Percentiles rank a stretch among this genome's conserved stretches.
Conservation (phyloP, 1,139 yeast genomes). For the Groenewaldozyma auringiensis region DNA sequence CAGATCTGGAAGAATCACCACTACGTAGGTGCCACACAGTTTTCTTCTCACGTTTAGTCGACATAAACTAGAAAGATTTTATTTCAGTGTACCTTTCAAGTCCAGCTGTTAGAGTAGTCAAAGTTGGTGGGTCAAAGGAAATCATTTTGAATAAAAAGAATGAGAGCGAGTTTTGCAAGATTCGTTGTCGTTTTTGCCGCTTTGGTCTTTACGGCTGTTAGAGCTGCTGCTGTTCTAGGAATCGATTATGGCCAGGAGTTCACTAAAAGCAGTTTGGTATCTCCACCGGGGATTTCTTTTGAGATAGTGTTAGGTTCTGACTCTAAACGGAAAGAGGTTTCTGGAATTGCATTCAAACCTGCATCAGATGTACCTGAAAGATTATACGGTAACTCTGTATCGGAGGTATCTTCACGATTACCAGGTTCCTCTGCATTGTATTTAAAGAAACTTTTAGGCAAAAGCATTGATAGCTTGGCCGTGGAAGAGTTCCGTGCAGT, state of each 20-base stretch:
- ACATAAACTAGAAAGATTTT: no score
- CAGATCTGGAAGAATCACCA: no score
- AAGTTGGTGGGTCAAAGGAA: no score
- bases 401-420: slow-evolving; percentile 60
- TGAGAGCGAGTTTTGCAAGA: no score
- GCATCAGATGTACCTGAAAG: slow-evolving; percentile 44
- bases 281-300: slow-evolving; percentile 74
- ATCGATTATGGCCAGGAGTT: slow-evolving; percentile 86
- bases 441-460: slow-evolving; percentile 66
- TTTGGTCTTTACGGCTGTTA: neutral
- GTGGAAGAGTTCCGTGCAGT: slow-evolving; percentile 54
- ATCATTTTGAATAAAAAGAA: no score
- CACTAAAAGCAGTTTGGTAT: slow-evolving; percentile 81
- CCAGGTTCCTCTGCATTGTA: slow-evolving; percentile 66
- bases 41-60: no score
- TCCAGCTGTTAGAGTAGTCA: no score
- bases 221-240: slow-evolving; percentile 59
- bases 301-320: slow-evolving; percentile 86
- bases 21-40: no score
- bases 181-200: slow-evolving; percentile 10
- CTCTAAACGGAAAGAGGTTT: slow-evolving; percentile 80
- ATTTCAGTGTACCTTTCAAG: no score
- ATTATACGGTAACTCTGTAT: slow-evolving; percentile 70
- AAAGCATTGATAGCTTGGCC: slow-evolving; percentile 39
- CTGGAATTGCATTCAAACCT: slow-evolving; percentile 62